A percentile compares a stretch with the other conserved stretches of the same genome.
These are phyloP conservation scores for Thinopyrum obtusiflorum DNA, from an alignment of 202 grass and related monocot genomes.

Conservation along the genomic window DNA sequence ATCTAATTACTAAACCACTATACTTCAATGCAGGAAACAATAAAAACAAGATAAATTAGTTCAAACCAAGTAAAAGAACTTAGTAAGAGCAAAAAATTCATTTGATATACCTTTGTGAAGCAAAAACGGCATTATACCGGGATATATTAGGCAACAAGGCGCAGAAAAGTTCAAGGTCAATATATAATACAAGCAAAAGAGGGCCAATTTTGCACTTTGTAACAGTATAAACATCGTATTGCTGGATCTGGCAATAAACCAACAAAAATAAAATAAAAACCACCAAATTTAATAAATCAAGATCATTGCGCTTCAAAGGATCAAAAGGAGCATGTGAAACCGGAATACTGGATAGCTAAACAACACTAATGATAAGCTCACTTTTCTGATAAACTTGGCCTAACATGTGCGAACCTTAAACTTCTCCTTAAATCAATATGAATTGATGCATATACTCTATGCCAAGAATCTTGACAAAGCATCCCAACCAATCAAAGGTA, in stretches of 20 bases:
- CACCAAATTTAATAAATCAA: too few relatives aligned
- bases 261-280: background rate
- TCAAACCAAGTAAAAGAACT: too few relatives aligned
- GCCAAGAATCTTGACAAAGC: too few relatives aligned
- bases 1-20: too few relatives aligned
- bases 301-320: background rate
- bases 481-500: too few relatives aligned
- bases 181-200: background rate
- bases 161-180: background rate
- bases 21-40: too few relatives aligned
- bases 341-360: background rate
- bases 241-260: background rate
- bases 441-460: too few relatives aligned
- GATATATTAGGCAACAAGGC: background rate
- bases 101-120: background rate
- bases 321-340: background rate
- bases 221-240: background rate
- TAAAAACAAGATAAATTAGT: too few relatives aligned
- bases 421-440: too few relatives aligned
- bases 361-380: too few relatives aligned
- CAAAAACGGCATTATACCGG: background rate
- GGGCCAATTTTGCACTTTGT: background rate
- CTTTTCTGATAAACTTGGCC: too few relatives aligned
- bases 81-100: background rate
- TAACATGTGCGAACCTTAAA: background rate